Percentiles rank a stretch among this genome's conserved stretches.
Conservation (phyloP, 768 basidiomycete species). For the Trametes cingulata region DNA sequence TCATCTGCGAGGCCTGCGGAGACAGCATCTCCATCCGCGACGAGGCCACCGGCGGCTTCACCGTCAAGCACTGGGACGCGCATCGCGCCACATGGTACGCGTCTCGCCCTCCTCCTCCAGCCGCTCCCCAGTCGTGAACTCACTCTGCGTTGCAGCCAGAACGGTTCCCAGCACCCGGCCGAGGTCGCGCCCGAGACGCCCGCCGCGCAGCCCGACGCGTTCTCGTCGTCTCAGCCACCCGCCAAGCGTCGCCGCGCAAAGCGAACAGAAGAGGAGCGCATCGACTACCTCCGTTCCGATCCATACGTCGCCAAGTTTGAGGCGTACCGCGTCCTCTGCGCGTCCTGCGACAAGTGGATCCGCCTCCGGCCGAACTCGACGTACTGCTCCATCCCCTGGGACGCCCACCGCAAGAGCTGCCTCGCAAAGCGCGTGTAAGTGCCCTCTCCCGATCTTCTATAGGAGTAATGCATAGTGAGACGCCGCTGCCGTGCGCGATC, state of each 20-base stretch:
- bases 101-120: not conserved
- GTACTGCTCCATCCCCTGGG: slow-evolving; percentile 88
- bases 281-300: slow-evolving; percentile 65
- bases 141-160: slow-evolving; percentile 19
- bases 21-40: slow-evolving; percentile 66
- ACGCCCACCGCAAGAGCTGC: slow-evolving; percentile 82
- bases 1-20: slow-evolving; percentile 67
- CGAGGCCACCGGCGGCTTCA: slow-evolving; percentile 61
- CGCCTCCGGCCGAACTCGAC: slow-evolving; percentile 83
- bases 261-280: slow-evolving; percentile 75
- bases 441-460: not conserved
- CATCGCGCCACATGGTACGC: slow-evolving; percentile 62
- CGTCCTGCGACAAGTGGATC: slow-evolving; percentile 84
- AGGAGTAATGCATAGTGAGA: not conserved
- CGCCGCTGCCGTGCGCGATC: not conserved
- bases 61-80: slow-evolving; percentile 66
- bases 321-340: slow-evolving; percentile 77
- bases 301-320: slow-evolving; percentile 82
- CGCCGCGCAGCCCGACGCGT: slow-evolving; percentile 13
- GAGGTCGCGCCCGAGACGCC: slow-evolving; percentile 12
- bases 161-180: slow-evolving; percentile 15
- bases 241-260: slow-evolving; percentile 70
- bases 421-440: slow-evolving; percentile 75
- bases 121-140: not conserved
- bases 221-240: slow-evolving; percentile 24